Evolutionary conservation across 31 red algal genomes (phyloP).

Genomic region (Asparagopsis taxiformis): DNA sequence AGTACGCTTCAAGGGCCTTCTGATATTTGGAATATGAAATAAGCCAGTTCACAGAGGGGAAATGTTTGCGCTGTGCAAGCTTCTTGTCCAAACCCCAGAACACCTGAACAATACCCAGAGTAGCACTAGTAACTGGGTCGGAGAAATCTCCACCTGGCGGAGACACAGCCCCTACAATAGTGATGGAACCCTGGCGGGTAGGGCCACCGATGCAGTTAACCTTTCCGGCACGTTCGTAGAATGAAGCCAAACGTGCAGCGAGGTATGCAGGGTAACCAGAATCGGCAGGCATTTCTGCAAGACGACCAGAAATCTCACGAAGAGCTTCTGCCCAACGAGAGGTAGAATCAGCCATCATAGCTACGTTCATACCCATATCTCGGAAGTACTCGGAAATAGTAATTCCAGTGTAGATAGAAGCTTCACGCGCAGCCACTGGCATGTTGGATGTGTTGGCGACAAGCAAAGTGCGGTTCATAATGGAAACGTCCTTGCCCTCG

Average conservation of each 20-base stretch:
- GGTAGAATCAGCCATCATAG: slow-evolving; percentile 99
- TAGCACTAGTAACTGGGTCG: slow-evolving; percentile 97
- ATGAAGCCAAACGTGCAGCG: slow-evolving; percentile 94
- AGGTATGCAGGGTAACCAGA: slow-evolving; percentile 98
- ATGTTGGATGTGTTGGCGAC: slow-evolving; percentile 99
- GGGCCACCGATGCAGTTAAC: slow-evolving; percentile 89
- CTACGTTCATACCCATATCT: slow-evolving; percentile 98
- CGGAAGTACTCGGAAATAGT: slow-evolving; percentile 99
- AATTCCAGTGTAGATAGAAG: slow-evolving; percentile 99
- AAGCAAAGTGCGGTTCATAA: slow-evolving; percentile 98
- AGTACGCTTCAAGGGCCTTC: slow-evolving; percentile 83
- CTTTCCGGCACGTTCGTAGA: slow-evolving; percentile 98
- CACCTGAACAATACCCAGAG: slow-evolving; percentile 92
- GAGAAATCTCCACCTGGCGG: slow-evolving; percentile 99
- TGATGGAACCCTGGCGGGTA: slow-evolving; percentile 90
- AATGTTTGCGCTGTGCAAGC: slow-evolving; percentile 94
- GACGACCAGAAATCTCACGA: slow-evolving; percentile 98
- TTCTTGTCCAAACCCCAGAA: slow-evolving; percentile 99
- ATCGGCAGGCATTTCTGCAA: slow-evolving; percentile 99
- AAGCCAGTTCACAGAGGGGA: slow-evolving; percentile 94
- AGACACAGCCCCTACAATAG: slow-evolving; percentile 98
- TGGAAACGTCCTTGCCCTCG: slow-evolving; percentile 82
- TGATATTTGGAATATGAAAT: slow-evolving; percentile 97
- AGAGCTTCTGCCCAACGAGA: slow-evolving; percentile 99
- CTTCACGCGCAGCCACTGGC: slow-evolving; percentile 99